phyloP scores from a whole-genome alignment of 306 rosid species.

The Castanopsis chinensis region DNA sequence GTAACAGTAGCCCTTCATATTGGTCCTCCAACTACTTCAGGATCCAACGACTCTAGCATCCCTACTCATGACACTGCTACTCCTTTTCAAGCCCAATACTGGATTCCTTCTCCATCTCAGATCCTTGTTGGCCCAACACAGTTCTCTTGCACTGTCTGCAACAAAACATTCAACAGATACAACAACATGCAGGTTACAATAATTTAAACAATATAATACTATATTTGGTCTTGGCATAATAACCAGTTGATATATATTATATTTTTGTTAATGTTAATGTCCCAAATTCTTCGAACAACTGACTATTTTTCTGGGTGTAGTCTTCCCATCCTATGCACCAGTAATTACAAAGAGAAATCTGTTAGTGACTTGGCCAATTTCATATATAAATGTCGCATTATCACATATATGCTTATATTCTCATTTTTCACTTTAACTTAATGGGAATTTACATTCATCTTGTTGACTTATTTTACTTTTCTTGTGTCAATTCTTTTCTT shows the following conservation, averaged over 20 bases:
- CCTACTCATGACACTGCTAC: constrained; percentile 19
- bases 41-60: constrained; percentile 11
- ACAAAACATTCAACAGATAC: constrained; percentile 90
- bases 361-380: too few relatives aligned
- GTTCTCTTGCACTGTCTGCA: constrained; percentile 92
- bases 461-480: neutral
- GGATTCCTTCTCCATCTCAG: constrained; percentile 94
- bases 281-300: too few relatives aligned
- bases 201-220: neutral
- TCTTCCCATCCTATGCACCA: too few relatives aligned
- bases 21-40: constrained; percentile 49
- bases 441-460: neutral
- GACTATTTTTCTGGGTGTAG: too few relatives aligned
- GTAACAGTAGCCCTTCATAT: constrained; percentile 83
- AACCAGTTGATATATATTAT: too few relatives aligned
- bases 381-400: too few relatives aligned
- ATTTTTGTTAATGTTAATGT: too few relatives aligned
- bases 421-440: too few relatives aligned
- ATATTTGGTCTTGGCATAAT: neutral
- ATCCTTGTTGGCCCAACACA: constrained; percentile 95
- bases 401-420: too few relatives aligned
- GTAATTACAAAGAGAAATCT: too few relatives aligned
- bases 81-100: constrained; percentile 48
- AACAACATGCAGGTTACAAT: constrained; percentile 90
- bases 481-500: neutral